Base-by-base conservation (phyloP, 1,284 basidiomycete genomes). In the Rhodotorula sp. region DNA sequence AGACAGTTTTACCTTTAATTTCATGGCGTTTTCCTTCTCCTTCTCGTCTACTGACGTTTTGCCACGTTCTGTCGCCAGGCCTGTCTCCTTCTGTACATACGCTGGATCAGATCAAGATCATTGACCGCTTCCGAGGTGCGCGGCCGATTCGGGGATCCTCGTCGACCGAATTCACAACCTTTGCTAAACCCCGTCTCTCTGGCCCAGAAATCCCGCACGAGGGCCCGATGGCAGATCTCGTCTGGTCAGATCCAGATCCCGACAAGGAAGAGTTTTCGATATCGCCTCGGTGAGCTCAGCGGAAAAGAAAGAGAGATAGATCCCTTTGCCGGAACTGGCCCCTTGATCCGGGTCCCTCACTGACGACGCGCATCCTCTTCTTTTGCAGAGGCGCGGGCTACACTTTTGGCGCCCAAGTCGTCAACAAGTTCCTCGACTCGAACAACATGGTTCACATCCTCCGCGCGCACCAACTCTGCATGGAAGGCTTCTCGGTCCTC, bases 221-320 rank as follows among this genome's bases (percentile, higher is more conserved):
- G 83, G 96, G 96, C 2, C 95, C 96, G 7, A 99, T 99, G 94
- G 95, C 95, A n/a, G 96, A 99, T 84, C 86, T 99, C 33, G 96
- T 99, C 4, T 99, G 96, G 96, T 97, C 94, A 57, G 96, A 99
- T 85, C 96, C 96, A 45, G 96, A 99, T 83, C 89, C 93, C 57
- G 95, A 98, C 81, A 98, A 98, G 81, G 95, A 98, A 80, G 96
- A 99, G 79, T 99, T 98, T 81, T 95, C 95, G 54, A 98, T 99
- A 81, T 96, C 93, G 68, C 95, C 96, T 62, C 87, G 95, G 93
- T 94, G 72, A 69, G 86, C n/a, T 76, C 15, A 63, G 74, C 3
- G 14, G 51, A 22, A 8, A 10, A n/a, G 14, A 5, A 22, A 18
- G 18, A 7, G 22, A 49, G 20, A 18, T 8, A 60, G 30, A 60